These are phyloP conservation scores for Hypoxylon sp. DNA, from an alignment of 2,329 filamentous ascomycete genomes.

Conservation along the genomic window DNA sequence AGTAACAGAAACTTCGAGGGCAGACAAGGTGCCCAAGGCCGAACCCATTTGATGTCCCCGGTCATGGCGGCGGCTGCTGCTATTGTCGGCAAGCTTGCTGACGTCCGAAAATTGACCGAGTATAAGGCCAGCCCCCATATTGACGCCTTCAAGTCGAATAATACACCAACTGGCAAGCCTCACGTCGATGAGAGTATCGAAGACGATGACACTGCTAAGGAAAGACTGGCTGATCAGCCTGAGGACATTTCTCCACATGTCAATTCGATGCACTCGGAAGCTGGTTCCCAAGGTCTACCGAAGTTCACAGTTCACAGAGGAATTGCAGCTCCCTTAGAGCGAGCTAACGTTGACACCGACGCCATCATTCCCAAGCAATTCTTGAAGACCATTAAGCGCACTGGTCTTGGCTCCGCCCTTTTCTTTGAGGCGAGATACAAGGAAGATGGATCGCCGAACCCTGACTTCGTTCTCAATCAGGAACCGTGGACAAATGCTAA, in stretches of 20 bases:
- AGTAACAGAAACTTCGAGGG: conserved; percentile 99
- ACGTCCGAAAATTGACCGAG: conserved; percentile 84
- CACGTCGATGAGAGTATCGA: conserved; percentile 68
- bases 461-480: conserved; percentile 90
- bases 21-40: conserved; percentile 89
- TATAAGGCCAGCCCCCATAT: conserved; percentile 73
- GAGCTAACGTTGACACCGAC: conserved; percentile 96
- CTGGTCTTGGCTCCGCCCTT: conserved; percentile 87
- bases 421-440: conserved; percentile 89
- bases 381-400: conserved; percentile 98
- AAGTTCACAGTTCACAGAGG: conserved; percentile 89
- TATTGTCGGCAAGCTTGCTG: conserved; percentile 90
- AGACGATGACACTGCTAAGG: conserved; percentile 67
- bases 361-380: conserved; percentile 99
- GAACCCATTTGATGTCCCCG: conserved; percentile 96
- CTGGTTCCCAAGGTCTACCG: conserved; percentile 76
- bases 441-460: conserved; percentile 79
- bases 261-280: conserved; percentile 69
- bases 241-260: conserved; percentile 76
- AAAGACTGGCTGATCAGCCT: conserved; percentile 69
- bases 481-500: conserved; percentile 87
- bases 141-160: conserved; percentile 62
- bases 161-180: conserved; percentile 58
- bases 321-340: conserved; percentile 87
- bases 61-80: conserved; percentile 95